These are phyloP conservation scores for Phytopythium mirpurense DNA, from an alignment of 352 stramenopile species.

Conservation along the genomic window DNA sequence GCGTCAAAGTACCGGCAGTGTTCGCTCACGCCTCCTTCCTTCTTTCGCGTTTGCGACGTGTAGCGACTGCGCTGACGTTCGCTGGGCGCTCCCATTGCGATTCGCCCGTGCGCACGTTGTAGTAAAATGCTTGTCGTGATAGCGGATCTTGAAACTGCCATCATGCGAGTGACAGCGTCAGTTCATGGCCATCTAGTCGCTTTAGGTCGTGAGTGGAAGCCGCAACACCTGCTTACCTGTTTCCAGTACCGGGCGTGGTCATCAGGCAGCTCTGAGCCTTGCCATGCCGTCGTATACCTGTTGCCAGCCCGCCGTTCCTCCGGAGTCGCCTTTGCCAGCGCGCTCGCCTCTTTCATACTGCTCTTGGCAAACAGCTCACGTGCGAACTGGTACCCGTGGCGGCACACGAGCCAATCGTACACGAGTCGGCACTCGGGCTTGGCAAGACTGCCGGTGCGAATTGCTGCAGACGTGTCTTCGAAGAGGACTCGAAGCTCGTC, in stretches of 20 bases:
- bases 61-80: constrained; percentile 20
- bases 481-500: constrained; percentile 15
- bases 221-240: constrained; percentile 25
- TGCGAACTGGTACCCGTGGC: constrained; percentile 49
- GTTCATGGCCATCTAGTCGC: too few relatives aligned
- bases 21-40: constrained; percentile 7
- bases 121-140: constrained; percentile 47
- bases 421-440: constrained; percentile 16
- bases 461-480: constrained; percentile 12
- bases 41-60: constrained; percentile 17
- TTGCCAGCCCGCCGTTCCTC: constrained; percentile 31
- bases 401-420: constrained; percentile 26
- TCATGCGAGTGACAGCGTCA: too few relatives aligned
- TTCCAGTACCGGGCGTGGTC: constrained; percentile 63
- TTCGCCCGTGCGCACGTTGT: constrained; percentile 65
- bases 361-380: constrained; percentile 41
- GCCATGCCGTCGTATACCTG: constrained; percentile 34
- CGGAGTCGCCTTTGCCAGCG: constrained; percentile 16
- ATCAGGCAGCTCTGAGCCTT: constrained; percentile 22
- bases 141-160: constrained; percentile 44
- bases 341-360: constrained; percentile 22
- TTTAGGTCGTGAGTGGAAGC: neutral
- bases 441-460: constrained; percentile 16
- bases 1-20: too few relatives aligned
- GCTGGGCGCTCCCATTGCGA: constrained; percentile 49